Base-by-base conservation (phyloP, 345 rosid species). In the Lagerstroemia speciosa region DNA sequence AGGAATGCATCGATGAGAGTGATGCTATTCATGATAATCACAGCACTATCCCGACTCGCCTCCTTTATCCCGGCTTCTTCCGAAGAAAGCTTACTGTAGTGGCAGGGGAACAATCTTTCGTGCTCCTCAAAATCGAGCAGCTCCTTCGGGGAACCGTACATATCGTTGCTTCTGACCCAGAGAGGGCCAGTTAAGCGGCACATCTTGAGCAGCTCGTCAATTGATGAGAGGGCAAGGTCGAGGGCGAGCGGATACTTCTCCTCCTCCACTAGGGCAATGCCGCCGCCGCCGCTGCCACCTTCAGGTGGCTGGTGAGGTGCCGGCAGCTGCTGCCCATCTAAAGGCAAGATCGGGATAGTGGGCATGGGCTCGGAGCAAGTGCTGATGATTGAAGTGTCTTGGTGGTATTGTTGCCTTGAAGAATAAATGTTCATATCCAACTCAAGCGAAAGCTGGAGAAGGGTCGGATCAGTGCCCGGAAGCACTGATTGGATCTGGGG, bases 11-110 rank as follows among this genome's bases (percentile, higher is more conserved):
- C 96, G 6, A 92, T 89, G 19, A 94, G 82, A 64, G 85, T 89
- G 48, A 91, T 76, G 84, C 93, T 86, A 64, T 94, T 94, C 98
- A 94, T 89, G 61, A 94, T 91, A 71, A 94, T 90, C 8, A 91
- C 88, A 2, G 93, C 81, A 63, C 78, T 78, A 32, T 86, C 89
- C 46, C 92, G 83, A 26, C 87, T 83, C 31, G 97, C 97, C 83
- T 94, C 99, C 34, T 30, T 27, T 19, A 80, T 77, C 78, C 83
- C 77, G 26, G 84, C 72, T 24, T 77, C 84, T 61, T 33, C 73
- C 8, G 84, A 74, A 16, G 69, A 77, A 43, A 72, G 84, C 75
- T 83, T 80, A 34, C 70, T 68, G 37, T 50, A 40, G 71, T 89
- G 90, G 87, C 91, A 86, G 29, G 86, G 92, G 78, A 88, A 94